A percentile compares a stretch with the other conserved stretches of the same genome.
phyloP scores from a whole-genome alignment of 2,329 filamentous ascomycete species.

The Pseudonectria buxi region DNA sequence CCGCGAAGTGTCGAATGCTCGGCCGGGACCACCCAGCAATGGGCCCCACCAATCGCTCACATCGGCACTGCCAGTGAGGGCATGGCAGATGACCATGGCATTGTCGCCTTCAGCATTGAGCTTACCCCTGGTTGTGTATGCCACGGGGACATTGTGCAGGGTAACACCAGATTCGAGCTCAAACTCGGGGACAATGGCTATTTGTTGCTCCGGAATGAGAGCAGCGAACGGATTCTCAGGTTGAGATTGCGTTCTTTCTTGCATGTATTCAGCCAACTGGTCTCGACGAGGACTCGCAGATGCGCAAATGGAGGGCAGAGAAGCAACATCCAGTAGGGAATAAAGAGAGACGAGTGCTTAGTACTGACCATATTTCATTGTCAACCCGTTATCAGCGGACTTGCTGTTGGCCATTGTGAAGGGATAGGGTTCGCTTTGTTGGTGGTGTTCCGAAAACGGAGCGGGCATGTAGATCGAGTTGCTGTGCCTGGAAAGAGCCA shows the following conservation, averaged over 20 bases:
- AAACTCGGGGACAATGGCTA: conserved; percentile 81
- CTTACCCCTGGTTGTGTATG: conserved; percentile 59
- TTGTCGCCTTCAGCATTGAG: conserved; percentile 55
- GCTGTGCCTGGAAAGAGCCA: too few relatives aligned
- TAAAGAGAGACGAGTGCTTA: not conserved
- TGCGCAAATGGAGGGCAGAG: conserved; percentile 4
- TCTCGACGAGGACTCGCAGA: conserved; percentile 25
- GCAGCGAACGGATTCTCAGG: conserved; percentile 86
- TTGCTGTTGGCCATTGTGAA: conserved; percentile 18
- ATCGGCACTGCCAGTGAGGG: conserved; percentile 77
- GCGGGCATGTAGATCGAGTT: not conserved
- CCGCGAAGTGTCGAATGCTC: conserved; percentile 72
- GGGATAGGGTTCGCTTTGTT: not conserved
- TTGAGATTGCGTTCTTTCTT: conserved; percentile 62
- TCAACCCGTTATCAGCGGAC: conserved; percentile 11
- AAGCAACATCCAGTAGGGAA: conserved; percentile 1
- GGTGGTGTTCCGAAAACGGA: conserved; percentile 1
- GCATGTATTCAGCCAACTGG: conserved; percentile 54
- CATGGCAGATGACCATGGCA: conserved; percentile 74
- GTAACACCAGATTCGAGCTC: conserved; percentile 87
- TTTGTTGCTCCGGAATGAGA: conserved; percentile 81
- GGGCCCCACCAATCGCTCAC: conserved; percentile 87
- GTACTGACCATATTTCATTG: conserved; percentile 19
- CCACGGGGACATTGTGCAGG: conserved; percentile 67
- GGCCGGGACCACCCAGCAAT: conserved; percentile 67